Evolutionary conservation across 768 basidiomycete genomes (phyloP), one percentile per base, ranked within the genome.

Genomic region (Tricholoma sp.): DNA sequence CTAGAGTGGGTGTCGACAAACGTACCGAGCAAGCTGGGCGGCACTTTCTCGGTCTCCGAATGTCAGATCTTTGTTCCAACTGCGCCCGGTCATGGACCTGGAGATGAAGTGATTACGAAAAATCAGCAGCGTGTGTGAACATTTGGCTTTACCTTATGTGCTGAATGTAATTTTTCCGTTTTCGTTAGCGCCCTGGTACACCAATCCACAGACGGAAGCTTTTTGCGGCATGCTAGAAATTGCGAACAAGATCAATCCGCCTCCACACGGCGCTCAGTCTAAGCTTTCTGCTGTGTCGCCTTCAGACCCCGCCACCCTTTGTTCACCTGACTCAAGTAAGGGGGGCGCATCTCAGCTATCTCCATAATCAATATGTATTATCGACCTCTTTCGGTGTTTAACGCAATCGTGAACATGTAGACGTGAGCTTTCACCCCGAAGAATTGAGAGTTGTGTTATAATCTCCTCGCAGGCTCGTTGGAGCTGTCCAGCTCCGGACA

Each of bases 131-230:
- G 77, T 79, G 55, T 63, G 71, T 69, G 53, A 45, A 10, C 11
- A 52, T 66, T 50, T 71, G 63, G 37, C 35, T 31, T 37, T 47
- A 12, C 43, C 50, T n/a, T 32, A 29, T 6, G 8, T 47, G 74
- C 78, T 21, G n/a, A 50, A 18, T 9, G 12, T 18, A 50, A 18
- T 14, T 27, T 63, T n/a, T 24, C 21, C 12, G 27, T 29, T 49
- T 51, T 63, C 6, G 66, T 35, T 41, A 94, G 91, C 86, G 22
- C 80, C 82, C 1, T 82, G 80, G 75, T 95, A 91, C 69, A 82
- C 85, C 22, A 96, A 95, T 65, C 89, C 92, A 24, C 94, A 98
- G 67, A 98, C 94, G 0, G 83, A 83, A 53, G 86, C 93, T 2
- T 89, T 98, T 63, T 91, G 91, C 66, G 68, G 72, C 18, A 82